These are phyloP conservation scores for Zhuliangozyma blackwelliae DNA, from an alignment of 1,139 yeast species.

Conservation along the genomic window DNA sequence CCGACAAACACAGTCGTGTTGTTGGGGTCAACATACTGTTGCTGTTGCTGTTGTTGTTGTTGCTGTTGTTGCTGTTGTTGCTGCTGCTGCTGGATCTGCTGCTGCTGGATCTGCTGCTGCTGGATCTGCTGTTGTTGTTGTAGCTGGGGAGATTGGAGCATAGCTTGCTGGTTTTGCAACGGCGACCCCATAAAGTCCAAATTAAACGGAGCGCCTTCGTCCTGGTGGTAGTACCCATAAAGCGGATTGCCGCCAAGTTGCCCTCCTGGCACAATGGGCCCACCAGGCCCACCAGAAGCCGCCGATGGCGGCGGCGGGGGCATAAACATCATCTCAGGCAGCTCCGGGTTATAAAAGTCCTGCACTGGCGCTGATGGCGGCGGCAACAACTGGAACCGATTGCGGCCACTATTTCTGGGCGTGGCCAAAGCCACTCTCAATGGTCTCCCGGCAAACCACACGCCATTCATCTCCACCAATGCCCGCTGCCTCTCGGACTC, in stretches of 20 bases:
- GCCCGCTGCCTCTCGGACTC: constrained; percentile 64
- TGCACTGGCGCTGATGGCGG: constrained; percentile 4
- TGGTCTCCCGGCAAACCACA: constrained; percentile 70
- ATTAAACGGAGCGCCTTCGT: constrained; percentile 1
- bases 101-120: constrained; percentile 3
- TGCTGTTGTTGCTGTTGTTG: constrained; percentile 1
- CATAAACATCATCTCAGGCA: constrained; percentile 15
- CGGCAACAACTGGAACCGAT: constrained; percentile 5
- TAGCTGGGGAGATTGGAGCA: neutral
- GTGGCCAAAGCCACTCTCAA: constrained; percentile 70
- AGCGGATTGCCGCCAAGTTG: constrained; percentile 8
- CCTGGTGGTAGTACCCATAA: constrained; percentile 8
- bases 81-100: constrained; percentile 4
- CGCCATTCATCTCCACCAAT: constrained; percentile 68
- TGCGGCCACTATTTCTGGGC: constrained; percentile 33
- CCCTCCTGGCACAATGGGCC: constrained; percentile 1
- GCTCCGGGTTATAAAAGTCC: neutral
- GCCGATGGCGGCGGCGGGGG: constrained; percentile 9
- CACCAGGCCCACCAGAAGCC: neutral
- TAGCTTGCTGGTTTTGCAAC: neutral
- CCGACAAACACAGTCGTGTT: constrained; percentile 96
- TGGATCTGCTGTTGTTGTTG: neutral
- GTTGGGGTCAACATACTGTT: constrained; percentile 63
- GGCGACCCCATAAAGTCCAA: constrained; percentile 4
- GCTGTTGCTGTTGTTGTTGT: constrained; percentile 15